Evolutionary conservation across 2,329 filamentous ascomycete species (phyloP), one percentile per base, ranked within the genome.

Genomic region (Neofusicoccum parvum): DNA sequence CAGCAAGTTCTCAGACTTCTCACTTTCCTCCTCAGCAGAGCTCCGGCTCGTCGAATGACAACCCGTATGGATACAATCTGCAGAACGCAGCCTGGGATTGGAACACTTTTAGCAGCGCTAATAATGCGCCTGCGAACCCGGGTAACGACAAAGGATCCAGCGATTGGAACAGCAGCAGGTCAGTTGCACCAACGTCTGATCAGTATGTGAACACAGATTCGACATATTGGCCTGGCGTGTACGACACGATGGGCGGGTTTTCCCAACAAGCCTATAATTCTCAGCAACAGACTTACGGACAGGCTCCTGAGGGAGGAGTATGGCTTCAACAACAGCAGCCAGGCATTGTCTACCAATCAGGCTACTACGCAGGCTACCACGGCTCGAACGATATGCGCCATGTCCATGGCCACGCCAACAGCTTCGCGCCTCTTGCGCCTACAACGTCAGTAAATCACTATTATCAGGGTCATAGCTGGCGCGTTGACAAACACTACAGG

Each of bases 401-500:
- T 41, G 37, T 60, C 10, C 27, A 60, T n/a, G 56, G 56, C 27
- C 43, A 46, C n/a, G 32, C 56, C 27, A 60, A 60, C 32, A 48
- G 56, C 56, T 51, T 62, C 59, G 34, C 59, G 17, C 59, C 59
- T n/a, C 15, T 10, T 10, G 15, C 17, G 36, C 50, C 65, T 41
- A 32, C 51, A 15, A 20, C 20, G 46, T 66, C 60, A 49, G 51
- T 66, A 36, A 37, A 43, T 11, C 36, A 43, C 20, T 36, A 32
- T 20, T 51, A 63, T 46, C 36, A 45, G 6, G 60, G 46, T n/a
- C 51, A 64, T n/a, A 66, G 23, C 20, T 64, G 49, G 49, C 65
- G 51, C 45, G 46, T 64, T 65, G 43, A 66, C 51, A 66, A 66
- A 36, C 15, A 49, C 17, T 32, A 50, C 46, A 66, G 65, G 43